These are phyloP conservation scores for Penicillium steckii DNA, from an alignment of 495 filamentous ascomycete genomes.

Conservation along the genomic window DNA sequence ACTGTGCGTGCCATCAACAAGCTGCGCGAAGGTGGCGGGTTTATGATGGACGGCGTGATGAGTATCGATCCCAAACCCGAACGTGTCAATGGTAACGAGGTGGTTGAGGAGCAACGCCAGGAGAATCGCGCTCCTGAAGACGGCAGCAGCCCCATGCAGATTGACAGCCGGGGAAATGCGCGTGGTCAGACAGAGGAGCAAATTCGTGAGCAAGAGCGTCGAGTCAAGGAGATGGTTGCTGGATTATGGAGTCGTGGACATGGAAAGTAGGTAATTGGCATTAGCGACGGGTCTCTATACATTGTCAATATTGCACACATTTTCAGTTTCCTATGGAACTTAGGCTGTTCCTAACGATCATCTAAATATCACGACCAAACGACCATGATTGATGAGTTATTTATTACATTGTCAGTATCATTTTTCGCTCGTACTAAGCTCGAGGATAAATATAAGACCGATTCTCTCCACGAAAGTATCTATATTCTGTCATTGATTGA, in stretches of 20 bases:
- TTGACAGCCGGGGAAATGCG: conserved; percentile 58
- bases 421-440: too few species aligned
- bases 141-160: conserved; percentile 36
- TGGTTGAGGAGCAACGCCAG: conserved; percentile 35
- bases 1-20: conserved; percentile 99
- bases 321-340: neutral
- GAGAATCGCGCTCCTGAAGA: neutral
- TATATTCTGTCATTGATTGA: too few species aligned
- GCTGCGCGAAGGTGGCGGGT: conserved; percentile 76
- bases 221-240: conserved; percentile 58
- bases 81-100: conserved; percentile 45
- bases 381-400: conserved; percentile 1
- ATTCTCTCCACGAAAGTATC: too few species aligned
- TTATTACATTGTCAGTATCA: neutral
- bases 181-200: conserved; percentile 64
- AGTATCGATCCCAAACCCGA: conserved; percentile 61
- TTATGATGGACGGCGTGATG: conserved; percentile 78
- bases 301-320: neutral
- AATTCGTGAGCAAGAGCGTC: conserved; percentile 60
- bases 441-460: too few species aligned
- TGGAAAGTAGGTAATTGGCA: conserved; percentile 17
- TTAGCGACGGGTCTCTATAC: neutral
- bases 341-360: neutral
- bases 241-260: conserved; percentile 54
- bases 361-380: neutral